Evolutionary conservation across 371 early-diverging fungal species (phyloP), one percentile per base, ranked within the genome.

Genomic region (Zopfochytrium polystomum): DNA sequence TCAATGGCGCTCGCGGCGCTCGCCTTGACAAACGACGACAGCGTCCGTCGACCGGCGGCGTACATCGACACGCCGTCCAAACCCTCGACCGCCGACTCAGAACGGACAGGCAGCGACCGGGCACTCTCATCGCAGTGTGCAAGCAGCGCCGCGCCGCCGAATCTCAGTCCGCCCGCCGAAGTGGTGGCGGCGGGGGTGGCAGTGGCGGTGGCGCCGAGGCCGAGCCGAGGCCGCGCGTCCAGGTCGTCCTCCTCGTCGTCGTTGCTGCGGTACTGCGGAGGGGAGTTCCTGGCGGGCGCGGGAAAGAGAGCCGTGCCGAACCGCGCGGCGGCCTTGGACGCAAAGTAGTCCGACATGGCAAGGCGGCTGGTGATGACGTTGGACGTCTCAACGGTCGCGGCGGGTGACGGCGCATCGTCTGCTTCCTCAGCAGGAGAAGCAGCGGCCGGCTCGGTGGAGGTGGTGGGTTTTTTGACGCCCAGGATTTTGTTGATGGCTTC

Each of bases 401-500:
- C 53, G 25, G 31, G 22, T 22, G 25, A 26, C 4, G 54, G 2
- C 11, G 60, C 13, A 25, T 9, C 9, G 7, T 15, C 29, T 13
- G 31, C 7, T 52, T 29, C 23, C 15, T 18, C 13, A 9, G n/a
- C 23, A 2, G 50, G 27, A 18, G 7, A 15, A 52, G n/a, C 23
- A 13, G 13, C 11, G 23, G 11, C 20, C 22, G 15, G 32, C 20
- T 20, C 15, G 22, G 60, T 22, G 9, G 31, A n/a, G 52, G 31
- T 9, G 6, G 51, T 22, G n/a, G 48, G 25, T 32, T 57, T 63
- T n/a, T n/a, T n/a, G 43, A 52, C 47, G 42, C 65, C 65, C 22
- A 64, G 54, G 54, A 64, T 64, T 32, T 53, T 57, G 58, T 58
- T 45, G 53, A 64, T 32, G 32, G 38, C 65, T 33, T 64, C 65